Conservation (phyloP, 179 eudicot genomes). For the Beta corolliflora region DNA sequence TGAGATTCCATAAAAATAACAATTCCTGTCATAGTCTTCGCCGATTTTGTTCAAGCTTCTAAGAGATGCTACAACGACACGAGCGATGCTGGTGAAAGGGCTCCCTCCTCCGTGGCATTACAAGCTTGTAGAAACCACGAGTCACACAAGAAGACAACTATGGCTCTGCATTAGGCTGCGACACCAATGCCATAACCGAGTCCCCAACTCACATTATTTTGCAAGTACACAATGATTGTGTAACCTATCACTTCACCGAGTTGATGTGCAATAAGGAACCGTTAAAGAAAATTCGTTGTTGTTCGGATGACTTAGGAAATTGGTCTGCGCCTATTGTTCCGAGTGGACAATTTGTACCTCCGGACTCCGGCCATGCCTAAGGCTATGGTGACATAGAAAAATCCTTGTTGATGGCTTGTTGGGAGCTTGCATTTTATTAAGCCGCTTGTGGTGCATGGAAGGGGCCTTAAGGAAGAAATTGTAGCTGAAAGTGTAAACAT, state of each 20-base stretch:
- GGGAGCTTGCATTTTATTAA: background rate
- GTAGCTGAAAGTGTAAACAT: conserved; percentile 20
- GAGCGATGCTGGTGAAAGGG: background rate
- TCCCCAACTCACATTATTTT: conserved; percentile 8
- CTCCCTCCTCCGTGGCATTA: background rate
- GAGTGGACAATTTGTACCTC: conserved; percentile 18
- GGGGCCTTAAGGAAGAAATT: conserved; percentile 11
- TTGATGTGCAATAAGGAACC: conserved; percentile 13
- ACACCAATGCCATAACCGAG: conserved; percentile 20
- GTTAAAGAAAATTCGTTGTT: conserved; percentile 20
- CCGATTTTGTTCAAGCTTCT: background rate
- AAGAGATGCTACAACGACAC: background rate
- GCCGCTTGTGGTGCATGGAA: background rate
- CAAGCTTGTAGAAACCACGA: conserved; percentile 12
- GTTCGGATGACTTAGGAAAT: conserved; percentile 10
- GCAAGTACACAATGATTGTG: conserved; percentile 1
- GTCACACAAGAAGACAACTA: conserved; percentile 3
- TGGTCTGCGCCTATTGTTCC: conserved; percentile 20
- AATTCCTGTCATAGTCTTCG: background rate
- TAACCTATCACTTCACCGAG: background rate
- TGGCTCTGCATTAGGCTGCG: conserved; percentile 4
- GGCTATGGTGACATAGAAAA: background rate
- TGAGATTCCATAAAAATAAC: background rate
- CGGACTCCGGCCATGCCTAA: conserved; percentile 5
- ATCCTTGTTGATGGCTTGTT: conserved; percentile 10